Evolutionary conservation across 176 grass and related monocot genomes (phyloP).

Genomic region (Themeda triandra): DNA sequence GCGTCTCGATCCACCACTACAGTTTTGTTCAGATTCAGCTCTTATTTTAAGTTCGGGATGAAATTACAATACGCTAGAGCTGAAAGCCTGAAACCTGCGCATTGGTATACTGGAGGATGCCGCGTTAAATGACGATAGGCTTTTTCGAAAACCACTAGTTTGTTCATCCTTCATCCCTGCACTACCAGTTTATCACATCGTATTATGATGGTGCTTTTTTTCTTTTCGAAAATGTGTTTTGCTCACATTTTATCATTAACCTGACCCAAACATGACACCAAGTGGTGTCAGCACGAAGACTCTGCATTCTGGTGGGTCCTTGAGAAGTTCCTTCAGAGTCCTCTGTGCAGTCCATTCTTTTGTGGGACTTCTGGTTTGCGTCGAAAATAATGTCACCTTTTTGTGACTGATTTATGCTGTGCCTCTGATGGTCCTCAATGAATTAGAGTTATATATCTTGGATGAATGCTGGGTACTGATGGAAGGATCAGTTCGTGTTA

Average conservation of each 20-base stretch:
- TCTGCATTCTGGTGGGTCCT: neutral
- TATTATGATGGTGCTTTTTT: neutral
- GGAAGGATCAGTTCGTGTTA: neutral
- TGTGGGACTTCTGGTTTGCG: neutral
- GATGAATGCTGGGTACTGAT: neutral
- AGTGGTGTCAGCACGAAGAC: neutral
- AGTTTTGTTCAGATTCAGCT: neutral
- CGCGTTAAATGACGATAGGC: neutral
- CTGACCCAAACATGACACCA: neutral
- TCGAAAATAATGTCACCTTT: neutral
- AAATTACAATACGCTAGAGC: no score
- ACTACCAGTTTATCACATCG: neutral
- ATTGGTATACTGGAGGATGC: neutral
- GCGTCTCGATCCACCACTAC: neutral
- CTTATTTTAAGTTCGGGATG: neutral
- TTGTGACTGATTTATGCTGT: neutral
- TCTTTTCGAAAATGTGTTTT: neutral
- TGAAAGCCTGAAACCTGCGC: neutral
- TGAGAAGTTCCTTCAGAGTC: neutral
- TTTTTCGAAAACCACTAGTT: neutral
- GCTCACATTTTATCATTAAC: neutral
- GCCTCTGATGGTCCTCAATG: neutral
- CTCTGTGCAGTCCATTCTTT: neutral
- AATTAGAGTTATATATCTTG: neutral
- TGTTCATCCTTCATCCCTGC: neutral